Base-by-base conservation (phyloP, 352 stramenopile genomes). In the Phytophthora capsici region DNA sequence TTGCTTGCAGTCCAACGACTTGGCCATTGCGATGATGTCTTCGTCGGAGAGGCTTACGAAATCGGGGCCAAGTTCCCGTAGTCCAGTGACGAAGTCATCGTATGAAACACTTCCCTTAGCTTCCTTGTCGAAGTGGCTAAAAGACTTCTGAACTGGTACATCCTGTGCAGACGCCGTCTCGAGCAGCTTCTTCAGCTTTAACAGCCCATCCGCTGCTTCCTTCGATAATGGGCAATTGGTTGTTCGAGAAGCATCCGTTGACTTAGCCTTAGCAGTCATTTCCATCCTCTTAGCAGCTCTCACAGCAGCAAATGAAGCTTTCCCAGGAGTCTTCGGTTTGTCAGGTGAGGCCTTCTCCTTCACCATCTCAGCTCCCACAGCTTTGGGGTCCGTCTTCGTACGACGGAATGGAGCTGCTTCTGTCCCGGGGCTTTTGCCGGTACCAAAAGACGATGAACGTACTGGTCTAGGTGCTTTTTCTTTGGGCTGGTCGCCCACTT, bases 71-170 rank as follows among this genome's bases (percentile, higher is more conserved):
- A 89, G 60, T 30, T 80, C 72, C 1, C 68, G 66, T 8, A 91
- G 50, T 22, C 70, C 78, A 20, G 41, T 51, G 10, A 63, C 22
- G 37, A 96, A 93, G 22, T 91, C 81, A 1, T 77, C 55, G 51
- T 86, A 80, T 5, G 72, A 72, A 8, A 97, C 53, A 8, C 70
- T 45, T 3, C 82, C 83, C 13, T 81, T 88, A 9, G 72, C 66
- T 45, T 90, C 75, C 52, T 82, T 87, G 66, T 96, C 88, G 49
- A 96, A 94, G 60, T 93, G 84, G n/a, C 69, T 63, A 45, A 96
- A 93, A 4, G 81, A 79, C 6, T 73, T 56, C 9, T 78, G 59
- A 1, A 93, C 54, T 26, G 78, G 56, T 26, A 93, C 79, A 1
- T 73, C 82, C n/a, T 71, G 69, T 13, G 68, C 62, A 44, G 80